phyloP scores from a whole-genome alignment of 1,139 yeast species.

The Lodderomyces margitis region DNA sequence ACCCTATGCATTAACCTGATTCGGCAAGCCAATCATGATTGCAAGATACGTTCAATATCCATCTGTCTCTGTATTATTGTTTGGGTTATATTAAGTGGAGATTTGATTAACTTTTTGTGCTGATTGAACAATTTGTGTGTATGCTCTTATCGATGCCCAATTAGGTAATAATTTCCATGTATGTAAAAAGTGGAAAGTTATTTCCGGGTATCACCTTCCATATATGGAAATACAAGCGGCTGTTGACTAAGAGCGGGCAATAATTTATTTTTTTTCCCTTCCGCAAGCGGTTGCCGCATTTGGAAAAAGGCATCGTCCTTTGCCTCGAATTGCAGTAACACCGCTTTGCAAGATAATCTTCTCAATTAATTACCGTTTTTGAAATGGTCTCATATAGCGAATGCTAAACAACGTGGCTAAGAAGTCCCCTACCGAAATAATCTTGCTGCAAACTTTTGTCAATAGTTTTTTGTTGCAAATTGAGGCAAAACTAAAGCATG shows the following conservation, averaged over 20 bases:
- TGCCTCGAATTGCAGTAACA: too few species aligned
- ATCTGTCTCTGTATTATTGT: too few species aligned
- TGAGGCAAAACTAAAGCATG: too few species aligned
- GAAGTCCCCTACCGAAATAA: too few species aligned
- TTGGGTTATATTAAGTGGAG: background rate
- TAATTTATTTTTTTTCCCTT: background rate
- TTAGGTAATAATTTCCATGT: constrained; percentile 9
- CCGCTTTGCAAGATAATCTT: too few species aligned
- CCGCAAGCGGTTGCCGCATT: background rate
- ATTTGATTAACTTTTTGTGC: background rate
- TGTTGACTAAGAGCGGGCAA: background rate
- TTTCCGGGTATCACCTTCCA: constrained; percentile 12
- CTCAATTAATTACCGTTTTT: too few species aligned
- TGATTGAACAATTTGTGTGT: background rate
- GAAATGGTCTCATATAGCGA: too few species aligned
- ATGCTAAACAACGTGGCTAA: too few species aligned
- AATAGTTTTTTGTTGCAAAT: too few species aligned
- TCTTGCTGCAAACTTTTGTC: too few species aligned
- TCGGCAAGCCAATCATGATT: too few species aligned
- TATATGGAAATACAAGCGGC: constrained; percentile 11
- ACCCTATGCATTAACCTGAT: too few species aligned
- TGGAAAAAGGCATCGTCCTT: background rate
- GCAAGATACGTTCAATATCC: background rate
- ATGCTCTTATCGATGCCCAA: constrained; percentile 10
- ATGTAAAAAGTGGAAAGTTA: background rate